Evolutionary conservation across 345 rosid species (phyloP).

Genomic region (Bruguiera parviflora): DNA sequence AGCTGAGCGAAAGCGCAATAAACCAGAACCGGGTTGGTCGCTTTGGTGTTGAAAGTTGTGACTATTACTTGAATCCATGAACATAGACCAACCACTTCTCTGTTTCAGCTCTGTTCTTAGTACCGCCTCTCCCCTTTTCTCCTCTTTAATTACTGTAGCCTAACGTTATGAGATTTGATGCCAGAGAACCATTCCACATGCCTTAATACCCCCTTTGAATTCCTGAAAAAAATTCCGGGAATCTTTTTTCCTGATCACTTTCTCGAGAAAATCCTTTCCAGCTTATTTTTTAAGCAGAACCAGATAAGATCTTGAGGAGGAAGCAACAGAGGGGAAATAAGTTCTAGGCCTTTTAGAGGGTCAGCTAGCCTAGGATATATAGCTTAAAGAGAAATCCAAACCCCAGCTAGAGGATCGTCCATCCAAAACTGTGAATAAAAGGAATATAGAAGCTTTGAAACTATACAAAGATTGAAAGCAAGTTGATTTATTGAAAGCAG

Average conservation of each 20-base stretch:
- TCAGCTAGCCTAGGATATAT: neutral
- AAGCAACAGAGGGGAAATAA: constrained; percentile 43
- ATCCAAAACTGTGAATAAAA: neutral
- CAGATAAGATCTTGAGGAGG: constrained; percentile 73
- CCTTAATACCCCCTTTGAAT: constrained; percentile 12
- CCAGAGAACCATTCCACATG: constrained; percentile 24
- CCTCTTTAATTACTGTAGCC: neutral
- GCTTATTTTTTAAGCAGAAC: constrained; percentile 66
- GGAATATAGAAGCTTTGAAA: neutral
- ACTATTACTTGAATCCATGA: constrained; percentile 61
- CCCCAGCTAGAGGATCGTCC: constrained; percentile 2
- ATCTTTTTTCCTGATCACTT: constrained; percentile 37
- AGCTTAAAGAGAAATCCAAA: neutral
- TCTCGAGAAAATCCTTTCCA: constrained; percentile 27
- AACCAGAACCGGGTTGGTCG: constrained; percentile 55
- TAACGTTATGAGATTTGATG: constrained; percentile 18
- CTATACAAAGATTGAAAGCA: neutral
- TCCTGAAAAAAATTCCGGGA: constrained; percentile 22
- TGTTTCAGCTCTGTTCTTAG: neutral
- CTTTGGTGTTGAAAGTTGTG: constrained; percentile 35
- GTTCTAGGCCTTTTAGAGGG: constrained; percentile 5
- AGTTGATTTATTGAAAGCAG: neutral
- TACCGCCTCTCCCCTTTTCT: neutral
- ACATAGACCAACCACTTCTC: constrained; percentile 8
- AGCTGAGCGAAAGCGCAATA: constrained; percentile 80